A percentile compares a stretch with the other conserved stretches of the same genome.
Conservation (phyloP, 495 filamentous ascomycete genomes). For the Aspergillus incahuasiensis region DNA sequence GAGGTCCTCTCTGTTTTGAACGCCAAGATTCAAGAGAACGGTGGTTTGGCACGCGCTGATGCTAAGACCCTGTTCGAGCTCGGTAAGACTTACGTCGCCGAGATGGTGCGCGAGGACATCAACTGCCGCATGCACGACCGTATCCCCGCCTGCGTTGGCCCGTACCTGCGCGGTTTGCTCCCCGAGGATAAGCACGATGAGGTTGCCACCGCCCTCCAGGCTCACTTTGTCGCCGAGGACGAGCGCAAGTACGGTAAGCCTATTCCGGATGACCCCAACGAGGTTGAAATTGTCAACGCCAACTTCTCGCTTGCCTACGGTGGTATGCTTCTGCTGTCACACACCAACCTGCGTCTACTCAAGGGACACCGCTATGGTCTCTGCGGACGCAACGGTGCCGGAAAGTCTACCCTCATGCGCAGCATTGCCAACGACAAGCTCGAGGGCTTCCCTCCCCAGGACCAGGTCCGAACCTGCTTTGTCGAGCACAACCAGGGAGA, state of each 20-base stretch:
- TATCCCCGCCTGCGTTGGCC: constrained; percentile 58
- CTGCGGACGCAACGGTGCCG: constrained; percentile 92
- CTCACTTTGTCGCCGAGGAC: constrained; percentile 74
- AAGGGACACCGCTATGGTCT: constrained; percentile 97
- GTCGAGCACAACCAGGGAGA: constrained; percentile 99
- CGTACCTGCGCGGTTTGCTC: constrained; percentile 73
- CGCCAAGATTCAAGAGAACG: constrained; percentile 64
- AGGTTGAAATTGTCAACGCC: constrained; percentile 93
- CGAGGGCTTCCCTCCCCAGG: constrained; percentile 90
- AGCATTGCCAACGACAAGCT: constrained; percentile 93
- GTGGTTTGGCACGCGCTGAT: constrained; percentile 55
- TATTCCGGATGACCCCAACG: constrained; percentile 76
- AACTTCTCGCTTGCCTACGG: constrained; percentile 97
- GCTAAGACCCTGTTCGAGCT: constrained; percentile 60
- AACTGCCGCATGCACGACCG: constrained; percentile 76
- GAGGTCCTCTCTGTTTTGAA: constrained; percentile 75
- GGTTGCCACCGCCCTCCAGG: constrained; percentile 61
- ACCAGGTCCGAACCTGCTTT: constrained; percentile 90
- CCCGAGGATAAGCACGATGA: constrained; percentile 50
- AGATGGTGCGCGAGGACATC: constrained; percentile 86
- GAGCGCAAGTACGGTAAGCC: constrained; percentile 82
- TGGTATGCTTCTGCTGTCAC: constrained; percentile 94
- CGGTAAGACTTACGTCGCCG: constrained; percentile 67
- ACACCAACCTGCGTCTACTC: constrained; percentile 89
- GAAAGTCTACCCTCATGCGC: constrained; percentile 97